Conservation (phyloP, 768 basidiomycete species). For the Termitomyces titanicus region DNA sequence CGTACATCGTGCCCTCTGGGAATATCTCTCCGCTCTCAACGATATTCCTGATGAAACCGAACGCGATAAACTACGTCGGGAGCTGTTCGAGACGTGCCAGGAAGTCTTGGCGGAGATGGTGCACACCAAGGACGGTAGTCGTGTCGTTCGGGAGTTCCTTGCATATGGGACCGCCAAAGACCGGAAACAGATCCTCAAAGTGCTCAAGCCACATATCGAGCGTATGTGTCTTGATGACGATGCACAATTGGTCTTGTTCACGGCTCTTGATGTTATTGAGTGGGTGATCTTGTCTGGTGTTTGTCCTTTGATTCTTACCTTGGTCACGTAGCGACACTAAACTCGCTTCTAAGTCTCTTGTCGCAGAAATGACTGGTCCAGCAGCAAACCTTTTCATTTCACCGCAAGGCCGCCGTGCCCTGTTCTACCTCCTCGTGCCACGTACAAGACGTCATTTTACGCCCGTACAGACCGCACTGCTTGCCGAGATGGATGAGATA, state of each 20-base stretch:
- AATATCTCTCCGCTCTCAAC: constrained; percentile 69
- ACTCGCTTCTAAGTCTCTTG: constrained; percentile 74
- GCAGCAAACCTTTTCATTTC: constrained; percentile 55
- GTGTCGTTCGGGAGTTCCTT: constrained; percentile 81
- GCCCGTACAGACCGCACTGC: constrained; percentile 65
- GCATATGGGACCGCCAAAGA: constrained; percentile 88
- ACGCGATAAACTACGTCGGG: constrained; percentile 68
- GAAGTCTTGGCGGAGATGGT: constrained; percentile 90
- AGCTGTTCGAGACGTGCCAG: constrained; percentile 84
- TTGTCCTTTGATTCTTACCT: not conserved
- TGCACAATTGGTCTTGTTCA: constrained; percentile 87
- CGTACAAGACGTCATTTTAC: constrained; percentile 86
- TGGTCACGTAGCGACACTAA: constrained; percentile 76
- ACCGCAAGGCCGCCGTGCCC: constrained; percentile 75
- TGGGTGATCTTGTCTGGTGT: constrained; percentile 31
- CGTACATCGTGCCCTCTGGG: constrained; percentile 84
- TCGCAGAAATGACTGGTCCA: constrained; percentile 61
- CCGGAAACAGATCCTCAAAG: constrained; percentile 87
- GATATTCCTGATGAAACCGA: constrained; percentile 58
- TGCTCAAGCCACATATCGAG: constrained; percentile 84
- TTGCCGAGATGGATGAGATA: constrained; percentile 71
- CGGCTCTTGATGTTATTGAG: constrained; percentile 89
- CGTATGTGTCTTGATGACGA: constrained; percentile 88
- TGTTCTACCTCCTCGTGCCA: constrained; percentile 81
- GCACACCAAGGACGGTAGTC: constrained; percentile 89